Conservation (phyloP, 805 yeast species). For the Torulaspora indica region DNA sequence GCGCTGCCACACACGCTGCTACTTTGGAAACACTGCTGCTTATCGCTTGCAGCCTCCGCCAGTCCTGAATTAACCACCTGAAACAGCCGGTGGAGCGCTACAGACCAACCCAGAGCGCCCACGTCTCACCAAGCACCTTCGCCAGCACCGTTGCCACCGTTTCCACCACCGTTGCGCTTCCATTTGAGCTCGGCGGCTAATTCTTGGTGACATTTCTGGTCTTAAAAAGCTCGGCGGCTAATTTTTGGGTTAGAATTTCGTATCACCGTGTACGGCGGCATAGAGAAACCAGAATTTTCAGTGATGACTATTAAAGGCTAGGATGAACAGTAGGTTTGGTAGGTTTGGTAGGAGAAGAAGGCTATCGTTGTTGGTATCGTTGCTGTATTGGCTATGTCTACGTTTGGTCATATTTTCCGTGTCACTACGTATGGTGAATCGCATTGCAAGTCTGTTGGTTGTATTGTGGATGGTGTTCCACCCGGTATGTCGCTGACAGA, state of each 20-base stretch:
- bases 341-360: too few species aligned
- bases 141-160: too few species aligned
- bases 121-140: too few species aligned
- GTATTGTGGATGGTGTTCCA: constrained; percentile 97
- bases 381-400: constrained; percentile 64
- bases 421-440: constrained; percentile 98
- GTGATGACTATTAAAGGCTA: constrained; percentile 3
- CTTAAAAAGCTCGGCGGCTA: neutral
- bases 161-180: too few species aligned
- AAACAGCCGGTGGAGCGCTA: too few species aligned
- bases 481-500: constrained; percentile 86
- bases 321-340: too few species aligned
- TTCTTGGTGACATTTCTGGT: neutral
- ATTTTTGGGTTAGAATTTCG: neutral
- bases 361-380: too few species aligned
- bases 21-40: too few species aligned
- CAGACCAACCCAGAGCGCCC: too few species aligned
- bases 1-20: too few species aligned
- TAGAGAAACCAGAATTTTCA: constrained; percentile 5
- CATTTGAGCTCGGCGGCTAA: neutral
- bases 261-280: constrained; percentile 1
- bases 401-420: constrained; percentile 57
- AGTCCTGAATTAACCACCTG: too few species aligned
- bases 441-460: constrained; percentile 95
- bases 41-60: too few species aligned